Evolutionary conservation across 768 basidiomycete genomes (phyloP), one percentile per base, ranked within the genome.

Genomic region (Tylopilus rubrobrunneus): DNA sequence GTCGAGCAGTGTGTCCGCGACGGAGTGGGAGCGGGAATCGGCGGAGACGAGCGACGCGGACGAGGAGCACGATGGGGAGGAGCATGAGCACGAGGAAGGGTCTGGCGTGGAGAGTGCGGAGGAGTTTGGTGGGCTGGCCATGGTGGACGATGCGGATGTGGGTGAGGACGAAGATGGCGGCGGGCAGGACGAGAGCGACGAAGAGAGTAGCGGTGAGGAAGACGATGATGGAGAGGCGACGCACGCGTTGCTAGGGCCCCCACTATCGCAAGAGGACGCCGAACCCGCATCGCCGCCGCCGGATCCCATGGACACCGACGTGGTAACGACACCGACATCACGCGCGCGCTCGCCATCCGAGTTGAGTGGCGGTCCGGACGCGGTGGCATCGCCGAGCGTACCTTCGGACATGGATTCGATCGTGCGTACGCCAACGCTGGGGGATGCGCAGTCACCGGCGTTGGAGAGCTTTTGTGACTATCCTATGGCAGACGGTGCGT

Each of bases 1-100:
- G 15, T 85, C 85, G 2, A 78, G 74, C 41, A 85, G 81, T 36
- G 62, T 74, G 42, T 78, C 74, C 0, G 70, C 61, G 21, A 52
- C 55, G 5, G 65, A 60, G 14, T 59, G 65, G 56, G 71, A 61
- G 2, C 62, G 41, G 3, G 58, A 41, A 25, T 58, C 64, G 21
- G 46, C 6, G 5, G 54, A 45, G 43, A 48, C 48, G 21, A 65
- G 62, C 19, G 65, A 67, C 3, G 67, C 55, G 1, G 67, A 62
- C 5, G 61, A 56, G 23, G 57, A 53, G 15, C 52, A 52, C 21
- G 40, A 57, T 6, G 65, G 62, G 0, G 70, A 65, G 9, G 65
- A 56, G 7, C 40, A 55, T 17, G 56, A 54, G 14, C 51, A 46
- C 12, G 68, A 67, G 10, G 71, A 67, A 9, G 65, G 50, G 12